A percentile compares a stretch with the other conserved stretches of the same genome.
These are phyloP conservation scores for Lipomyces anomalus DNA, from an alignment of 805 yeast species.

Conservation along the genomic window DNA sequence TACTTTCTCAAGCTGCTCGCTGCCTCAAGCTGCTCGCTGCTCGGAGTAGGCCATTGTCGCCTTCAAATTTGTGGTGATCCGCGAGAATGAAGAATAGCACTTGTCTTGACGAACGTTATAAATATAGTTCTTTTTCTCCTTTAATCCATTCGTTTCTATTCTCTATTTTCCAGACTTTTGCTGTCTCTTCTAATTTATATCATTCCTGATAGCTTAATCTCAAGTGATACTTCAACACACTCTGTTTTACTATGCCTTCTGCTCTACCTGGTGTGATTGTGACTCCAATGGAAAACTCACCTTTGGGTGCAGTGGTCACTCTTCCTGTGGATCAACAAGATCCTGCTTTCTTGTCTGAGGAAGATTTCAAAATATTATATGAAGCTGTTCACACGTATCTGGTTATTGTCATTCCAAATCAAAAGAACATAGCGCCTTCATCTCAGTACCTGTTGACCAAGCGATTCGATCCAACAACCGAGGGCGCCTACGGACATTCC, in stretches of 20 bases:
- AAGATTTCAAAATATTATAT: slow-evolving; percentile 56
- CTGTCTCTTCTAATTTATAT: too few relatives aligned
- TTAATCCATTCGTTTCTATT: too few relatives aligned
- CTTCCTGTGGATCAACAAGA: slow-evolving; percentile 69
- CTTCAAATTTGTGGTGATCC: too few relatives aligned
- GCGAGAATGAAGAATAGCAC: too few relatives aligned
- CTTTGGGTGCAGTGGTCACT: slow-evolving; percentile 63
- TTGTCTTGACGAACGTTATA: too few relatives aligned
- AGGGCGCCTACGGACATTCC: slow-evolving; percentile 79
- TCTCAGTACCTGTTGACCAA: slow-evolving; percentile 73
- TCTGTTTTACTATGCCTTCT: too few relatives aligned
- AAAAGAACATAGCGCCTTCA: slow-evolving; percentile 59
- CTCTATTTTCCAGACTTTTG: too few relatives aligned
- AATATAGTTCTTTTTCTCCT: too few relatives aligned
- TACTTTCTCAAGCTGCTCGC: too few relatives aligned
- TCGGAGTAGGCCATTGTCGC: too few relatives aligned
- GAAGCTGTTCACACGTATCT: slow-evolving; percentile 63
- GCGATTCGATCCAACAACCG: slow-evolving; percentile 67
- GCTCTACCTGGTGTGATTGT: slow-evolving; percentile 27
- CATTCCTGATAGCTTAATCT: not conserved
- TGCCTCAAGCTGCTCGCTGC: too few relatives aligned
- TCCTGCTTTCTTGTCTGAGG: slow-evolving; percentile 61
- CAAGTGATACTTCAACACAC: not conserved
- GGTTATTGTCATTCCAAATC: slow-evolving; percentile 70
- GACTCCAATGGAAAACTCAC: slow-evolving; percentile 45